These are phyloP conservation scores for Neurospora africana DNA, from an alignment of 495 filamentous ascomycete species.

Conservation along the genomic window DNA sequence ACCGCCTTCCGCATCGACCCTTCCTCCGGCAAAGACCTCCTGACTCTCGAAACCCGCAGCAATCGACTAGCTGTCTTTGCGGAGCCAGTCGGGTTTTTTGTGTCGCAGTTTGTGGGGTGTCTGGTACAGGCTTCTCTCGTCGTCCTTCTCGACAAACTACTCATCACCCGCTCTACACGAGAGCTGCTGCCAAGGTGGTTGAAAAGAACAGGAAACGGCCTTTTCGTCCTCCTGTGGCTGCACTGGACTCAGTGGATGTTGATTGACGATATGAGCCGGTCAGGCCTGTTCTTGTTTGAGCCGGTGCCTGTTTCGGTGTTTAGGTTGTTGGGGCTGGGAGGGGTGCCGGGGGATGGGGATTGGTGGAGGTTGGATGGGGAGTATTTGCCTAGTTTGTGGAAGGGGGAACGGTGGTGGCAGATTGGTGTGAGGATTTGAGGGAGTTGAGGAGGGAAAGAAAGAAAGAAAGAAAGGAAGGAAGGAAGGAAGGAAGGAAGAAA, in stretches of 20 bases:
- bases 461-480: too few species aligned
- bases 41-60: too few species aligned
- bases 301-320: constrained; percentile 56
- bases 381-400: constrained; percentile 37
- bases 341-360: constrained; percentile 34
- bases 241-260: constrained; percentile 38
- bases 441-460: too few species aligned
- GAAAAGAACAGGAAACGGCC: constrained; percentile 39
- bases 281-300: constrained; percentile 56
- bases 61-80: too few species aligned
- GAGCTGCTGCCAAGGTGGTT: constrained; percentile 20
- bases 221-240: constrained; percentile 48
- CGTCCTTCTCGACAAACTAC: too few species aligned
- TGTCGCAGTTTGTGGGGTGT: too few species aligned
- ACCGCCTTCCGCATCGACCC: too few species aligned
- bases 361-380: constrained; percentile 47
- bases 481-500: too few species aligned
- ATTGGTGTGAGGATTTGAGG: constrained; percentile 41
- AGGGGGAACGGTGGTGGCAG: constrained; percentile 53
- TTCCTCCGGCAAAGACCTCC: too few species aligned
- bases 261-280: constrained; percentile 52
- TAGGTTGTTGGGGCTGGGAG: constrained; percentile 41
- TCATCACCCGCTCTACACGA: too few species aligned
- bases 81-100: too few species aligned
- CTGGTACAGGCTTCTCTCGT: too few species aligned